Percentiles rank a stretch among this genome's conserved stretches.
Evolutionary conservation across 257 asterid species (phyloP).

Genomic region (Gynochthodes officinalis): DNA sequence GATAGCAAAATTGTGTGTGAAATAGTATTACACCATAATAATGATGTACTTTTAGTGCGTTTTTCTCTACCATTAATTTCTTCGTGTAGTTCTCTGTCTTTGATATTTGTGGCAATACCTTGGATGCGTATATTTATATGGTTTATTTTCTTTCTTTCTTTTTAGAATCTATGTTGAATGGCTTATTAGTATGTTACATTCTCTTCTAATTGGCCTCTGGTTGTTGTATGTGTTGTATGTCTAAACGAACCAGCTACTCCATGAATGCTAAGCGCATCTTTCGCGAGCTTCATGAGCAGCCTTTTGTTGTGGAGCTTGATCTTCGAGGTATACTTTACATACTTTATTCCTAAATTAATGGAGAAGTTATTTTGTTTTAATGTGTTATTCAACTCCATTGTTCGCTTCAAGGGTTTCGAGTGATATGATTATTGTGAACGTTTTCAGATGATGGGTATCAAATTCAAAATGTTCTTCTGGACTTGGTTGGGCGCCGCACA

Average conservation of each 20-base stretch:
- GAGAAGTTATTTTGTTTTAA: conserved; percentile 6
- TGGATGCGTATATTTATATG: background rate
- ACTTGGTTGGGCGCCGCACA: conserved; percentile 75
- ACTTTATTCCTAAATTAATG: background rate
- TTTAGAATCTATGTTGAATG: background rate
- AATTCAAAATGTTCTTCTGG: conserved; percentile 77
- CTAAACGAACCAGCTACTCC: conserved; percentile 52
- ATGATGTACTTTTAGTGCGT: background rate
- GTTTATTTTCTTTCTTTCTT: background rate
- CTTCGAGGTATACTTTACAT: conserved; percentile 55
- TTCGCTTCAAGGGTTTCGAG: background rate
- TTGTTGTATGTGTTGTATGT: conserved; percentile 19
- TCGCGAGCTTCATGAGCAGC: conserved; percentile 67
- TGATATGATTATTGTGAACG: conserved; percentile 14
- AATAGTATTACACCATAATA: background rate
- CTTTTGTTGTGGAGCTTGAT: conserved; percentile 94
- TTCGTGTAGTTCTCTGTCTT: background rate
- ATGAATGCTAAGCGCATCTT: conserved; percentile 65
- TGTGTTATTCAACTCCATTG: background rate
- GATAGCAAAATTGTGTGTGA: background rate
- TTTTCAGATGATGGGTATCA: conserved; percentile 71
- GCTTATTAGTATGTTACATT: background rate
- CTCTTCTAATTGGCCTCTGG: background rate
- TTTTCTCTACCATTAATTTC: background rate
- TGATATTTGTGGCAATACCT: background rate